Conservation (phyloP, 169 alveolate species). For the Miamiensis avidus region DNA sequence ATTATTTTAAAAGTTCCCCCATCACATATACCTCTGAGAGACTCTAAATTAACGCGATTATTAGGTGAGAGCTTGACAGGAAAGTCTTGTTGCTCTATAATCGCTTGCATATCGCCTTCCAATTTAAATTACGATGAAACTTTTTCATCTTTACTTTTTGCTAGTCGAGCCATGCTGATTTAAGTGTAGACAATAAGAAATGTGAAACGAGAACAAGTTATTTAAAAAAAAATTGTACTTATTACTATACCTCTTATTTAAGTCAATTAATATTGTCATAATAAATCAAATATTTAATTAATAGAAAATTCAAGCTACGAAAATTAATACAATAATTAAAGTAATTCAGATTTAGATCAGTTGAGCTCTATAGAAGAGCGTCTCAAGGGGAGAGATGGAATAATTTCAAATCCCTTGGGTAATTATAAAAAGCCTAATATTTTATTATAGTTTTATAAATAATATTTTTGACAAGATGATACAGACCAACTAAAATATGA, state of each 20-base stretch:
- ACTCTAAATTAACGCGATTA: conserved; percentile 30
- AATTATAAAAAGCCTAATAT: too few species aligned
- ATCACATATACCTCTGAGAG: conserved; percentile 33
- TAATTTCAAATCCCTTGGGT: too few species aligned
- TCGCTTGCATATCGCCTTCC: neutral
- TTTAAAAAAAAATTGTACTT: too few species aligned
- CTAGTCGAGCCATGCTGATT: neutral
- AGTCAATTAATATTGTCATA: too few species aligned
- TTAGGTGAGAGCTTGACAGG: conserved; percentile 22
- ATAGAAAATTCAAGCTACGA: too few species aligned
- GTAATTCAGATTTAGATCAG: neutral
- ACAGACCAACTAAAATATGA: too few species aligned
- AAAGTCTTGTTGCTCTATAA: conserved; percentile 6
- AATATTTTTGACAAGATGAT: too few species aligned
- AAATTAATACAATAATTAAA: neutral
- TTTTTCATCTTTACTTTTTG: neutral
- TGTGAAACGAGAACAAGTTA: neutral
- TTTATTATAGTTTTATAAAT: too few species aligned
- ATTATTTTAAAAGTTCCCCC: neutral
- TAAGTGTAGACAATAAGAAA: neutral
- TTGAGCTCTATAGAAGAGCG: too few species aligned
- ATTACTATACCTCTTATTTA: neutral
- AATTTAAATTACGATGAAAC: neutral
- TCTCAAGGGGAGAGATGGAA: too few species aligned
- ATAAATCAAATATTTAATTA: too few species aligned